Conservation (phyloP, 345 rosid genomes). For the Ailanthus altissimus region DNA sequence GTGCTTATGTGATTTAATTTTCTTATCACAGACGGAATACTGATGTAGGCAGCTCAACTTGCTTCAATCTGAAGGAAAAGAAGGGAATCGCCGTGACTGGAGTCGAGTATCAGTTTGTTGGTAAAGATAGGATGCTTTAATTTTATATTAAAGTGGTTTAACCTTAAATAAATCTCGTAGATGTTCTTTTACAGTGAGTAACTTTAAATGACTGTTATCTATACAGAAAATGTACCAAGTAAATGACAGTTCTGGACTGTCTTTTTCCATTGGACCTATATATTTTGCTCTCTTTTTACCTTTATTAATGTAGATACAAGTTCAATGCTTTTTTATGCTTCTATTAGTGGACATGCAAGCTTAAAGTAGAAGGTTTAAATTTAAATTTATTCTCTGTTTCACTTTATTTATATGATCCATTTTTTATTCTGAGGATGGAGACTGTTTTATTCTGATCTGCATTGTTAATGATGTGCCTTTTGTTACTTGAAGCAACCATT, state of each 20-base stretch:
- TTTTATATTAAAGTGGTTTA: neutral
- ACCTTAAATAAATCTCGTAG: neutral
- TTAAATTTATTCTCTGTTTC: neutral
- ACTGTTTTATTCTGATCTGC: neutral
- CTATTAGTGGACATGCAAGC: neutral
- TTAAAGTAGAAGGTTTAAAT: neutral
- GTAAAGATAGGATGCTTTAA: neutral
- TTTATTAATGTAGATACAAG: neutral
- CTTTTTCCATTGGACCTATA: neutral
- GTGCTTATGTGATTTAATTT: neutral
- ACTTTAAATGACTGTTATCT: neutral
- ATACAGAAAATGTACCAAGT: neutral
- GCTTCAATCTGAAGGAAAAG: neutral
- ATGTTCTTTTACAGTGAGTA: neutral
- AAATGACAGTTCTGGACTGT: neutral
- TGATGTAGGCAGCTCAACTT: neutral
- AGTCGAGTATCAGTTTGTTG: neutral
- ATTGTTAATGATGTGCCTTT: neutral
- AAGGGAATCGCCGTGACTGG: neutral
- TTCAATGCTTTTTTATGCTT: neutral
- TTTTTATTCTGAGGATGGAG: neutral
- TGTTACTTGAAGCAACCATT: neutral
- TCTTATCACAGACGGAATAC: constrained; percentile 2
- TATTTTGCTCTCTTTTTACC: neutral
- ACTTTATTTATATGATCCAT: neutral